These are phyloP conservation scores for Blastobotrys petasosporus DNA, from an alignment of 1,139 yeast genomes.

Conservation along the genomic window DNA sequence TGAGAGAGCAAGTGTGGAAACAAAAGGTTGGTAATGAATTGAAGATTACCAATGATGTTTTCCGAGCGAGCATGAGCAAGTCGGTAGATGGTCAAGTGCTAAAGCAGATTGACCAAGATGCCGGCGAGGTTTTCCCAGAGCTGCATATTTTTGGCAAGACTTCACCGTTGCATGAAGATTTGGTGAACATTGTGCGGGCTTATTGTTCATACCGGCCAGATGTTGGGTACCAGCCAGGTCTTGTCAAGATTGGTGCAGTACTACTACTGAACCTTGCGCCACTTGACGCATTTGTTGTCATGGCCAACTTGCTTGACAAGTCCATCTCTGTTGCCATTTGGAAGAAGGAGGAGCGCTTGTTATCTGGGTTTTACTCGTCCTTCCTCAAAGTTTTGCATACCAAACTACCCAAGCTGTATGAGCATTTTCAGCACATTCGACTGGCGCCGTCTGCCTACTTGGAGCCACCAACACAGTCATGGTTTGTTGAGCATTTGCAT, in stretches of 20 bases:
- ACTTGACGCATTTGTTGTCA: slow-evolving; percentile 40
- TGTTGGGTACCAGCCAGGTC: slow-evolving; percentile 25
- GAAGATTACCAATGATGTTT: slow-evolving; percentile 21
- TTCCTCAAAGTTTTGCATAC: slow-evolving; percentile 44
- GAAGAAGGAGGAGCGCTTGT: slow-evolving; percentile 29
- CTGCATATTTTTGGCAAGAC: slow-evolving; percentile 39
- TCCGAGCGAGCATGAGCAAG: slow-evolving; percentile 13
- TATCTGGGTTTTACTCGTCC: slow-evolving; percentile 35
- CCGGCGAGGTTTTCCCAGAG: slow-evolving; percentile 40
- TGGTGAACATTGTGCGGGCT: slow-evolving; percentile 32
- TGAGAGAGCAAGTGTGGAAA: slow-evolving; percentile 50
- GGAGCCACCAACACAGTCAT: slow-evolving; percentile 34
- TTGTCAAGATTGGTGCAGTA: slow-evolving; percentile 38
- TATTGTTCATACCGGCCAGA: slow-evolving; percentile 30
- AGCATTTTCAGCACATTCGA: slow-evolving; percentile 44
- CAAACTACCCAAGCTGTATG: slow-evolving; percentile 42
- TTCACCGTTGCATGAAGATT: slow-evolving; percentile 35
- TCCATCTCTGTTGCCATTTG: slow-evolving; percentile 29
- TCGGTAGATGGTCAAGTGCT: slow-evolving; percentile 9
- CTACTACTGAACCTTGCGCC: slow-evolving; percentile 38
- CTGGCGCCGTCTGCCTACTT: slow-evolving; percentile 37
- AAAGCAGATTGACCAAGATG: slow-evolving; percentile 29
- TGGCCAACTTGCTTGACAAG: slow-evolving; percentile 41
- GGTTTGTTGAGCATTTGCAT: slow-evolving; percentile 36
- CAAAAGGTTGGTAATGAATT: slow-evolving; percentile 40